A percentile compares a stretch with the other conserved stretches of the same genome.
Conservation (phyloP, 495 filamentous ascomycete species). For the Aspergillus affinis region DNA sequence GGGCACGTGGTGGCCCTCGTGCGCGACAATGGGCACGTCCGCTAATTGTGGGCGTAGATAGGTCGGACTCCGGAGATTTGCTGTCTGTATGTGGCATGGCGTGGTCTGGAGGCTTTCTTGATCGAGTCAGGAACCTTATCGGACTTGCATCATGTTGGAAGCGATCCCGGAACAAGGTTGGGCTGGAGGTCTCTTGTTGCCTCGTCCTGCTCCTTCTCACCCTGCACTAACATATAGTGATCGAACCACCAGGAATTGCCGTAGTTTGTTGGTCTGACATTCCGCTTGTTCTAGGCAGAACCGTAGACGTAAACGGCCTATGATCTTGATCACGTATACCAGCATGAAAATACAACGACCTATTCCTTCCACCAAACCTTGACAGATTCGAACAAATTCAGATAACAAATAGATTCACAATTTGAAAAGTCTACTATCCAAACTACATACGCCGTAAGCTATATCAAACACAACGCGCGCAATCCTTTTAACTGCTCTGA, state of each 20-base stretch:
- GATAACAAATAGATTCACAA: too few species aligned
- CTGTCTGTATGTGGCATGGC: not conserved
- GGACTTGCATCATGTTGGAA: not conserved
- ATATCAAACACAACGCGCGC: too few species aligned
- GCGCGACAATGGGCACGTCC: not conserved
- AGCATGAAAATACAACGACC: not conserved
- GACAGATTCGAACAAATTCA: too few species aligned
- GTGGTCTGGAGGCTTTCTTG: not conserved
- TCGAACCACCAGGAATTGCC: not conserved
- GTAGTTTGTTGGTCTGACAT: not conserved
- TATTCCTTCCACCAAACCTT: too few species aligned
- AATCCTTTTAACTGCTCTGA: too few species aligned
- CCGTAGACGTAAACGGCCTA: too few species aligned
- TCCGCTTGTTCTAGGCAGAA: not conserved
- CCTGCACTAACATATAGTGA: not conserved
- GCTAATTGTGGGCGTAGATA: not conserved
- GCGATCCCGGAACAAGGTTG: not conserved
- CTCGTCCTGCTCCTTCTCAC: not conserved
- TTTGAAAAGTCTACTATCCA: too few species aligned
- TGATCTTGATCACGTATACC: not conserved
- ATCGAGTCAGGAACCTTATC: not conserved
- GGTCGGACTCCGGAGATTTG: not conserved
- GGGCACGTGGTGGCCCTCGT: constrained; percentile 3
- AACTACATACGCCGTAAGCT: too few species aligned
- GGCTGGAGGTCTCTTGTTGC: not conserved